These are phyloP conservation scores for Solanum chmielewskii DNA, from an alignment of 257 asterid genomes.

Conservation along the genomic window DNA sequence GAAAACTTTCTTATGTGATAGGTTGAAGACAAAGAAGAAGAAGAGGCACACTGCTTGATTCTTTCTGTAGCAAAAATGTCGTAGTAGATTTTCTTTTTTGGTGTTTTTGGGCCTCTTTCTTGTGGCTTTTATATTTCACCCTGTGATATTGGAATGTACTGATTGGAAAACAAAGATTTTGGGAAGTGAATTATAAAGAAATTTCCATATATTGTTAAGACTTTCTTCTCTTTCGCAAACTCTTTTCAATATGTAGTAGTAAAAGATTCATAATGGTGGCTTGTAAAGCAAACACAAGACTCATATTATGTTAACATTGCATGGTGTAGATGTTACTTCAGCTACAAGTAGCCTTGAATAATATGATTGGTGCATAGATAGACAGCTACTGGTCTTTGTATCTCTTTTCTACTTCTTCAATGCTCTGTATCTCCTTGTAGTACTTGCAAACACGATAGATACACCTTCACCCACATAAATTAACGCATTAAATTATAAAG, in stretches of 20 bases:
- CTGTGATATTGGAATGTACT: not conserved
- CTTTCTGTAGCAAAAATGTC: not conserved
- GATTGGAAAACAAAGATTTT: not conserved
- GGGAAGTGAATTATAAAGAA: not conserved
- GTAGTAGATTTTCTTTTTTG: not conserved
- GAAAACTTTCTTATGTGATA: constrained; percentile 35
- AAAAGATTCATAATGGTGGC: not conserved
- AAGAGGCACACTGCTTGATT: not conserved
- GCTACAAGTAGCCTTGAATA: not conserved
- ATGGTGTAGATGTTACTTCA: not conserved
- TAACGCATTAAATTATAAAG: not conserved
- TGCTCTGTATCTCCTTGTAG: constrained; percentile 39
- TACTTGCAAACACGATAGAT: constrained; percentile 71
- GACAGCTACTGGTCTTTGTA: constrained; percentile 52
- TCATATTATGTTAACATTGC: not conserved
- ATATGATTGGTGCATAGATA: not conserved
- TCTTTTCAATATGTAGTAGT: not conserved
- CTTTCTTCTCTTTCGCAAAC: not conserved
- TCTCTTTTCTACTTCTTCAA: constrained; percentile 81
- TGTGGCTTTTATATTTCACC: not conserved
- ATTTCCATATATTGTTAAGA: not conserved
- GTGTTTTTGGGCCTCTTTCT: not conserved
- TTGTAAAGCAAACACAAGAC: not conserved
- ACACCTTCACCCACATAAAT: constrained; percentile 35
- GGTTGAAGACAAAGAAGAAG: constrained; percentile 26